Evolutionary conservation across 371 early-diverging fungal species (phyloP), one percentile per base, ranked within the genome.

Genomic region (Mortierella polycephala): DNA sequence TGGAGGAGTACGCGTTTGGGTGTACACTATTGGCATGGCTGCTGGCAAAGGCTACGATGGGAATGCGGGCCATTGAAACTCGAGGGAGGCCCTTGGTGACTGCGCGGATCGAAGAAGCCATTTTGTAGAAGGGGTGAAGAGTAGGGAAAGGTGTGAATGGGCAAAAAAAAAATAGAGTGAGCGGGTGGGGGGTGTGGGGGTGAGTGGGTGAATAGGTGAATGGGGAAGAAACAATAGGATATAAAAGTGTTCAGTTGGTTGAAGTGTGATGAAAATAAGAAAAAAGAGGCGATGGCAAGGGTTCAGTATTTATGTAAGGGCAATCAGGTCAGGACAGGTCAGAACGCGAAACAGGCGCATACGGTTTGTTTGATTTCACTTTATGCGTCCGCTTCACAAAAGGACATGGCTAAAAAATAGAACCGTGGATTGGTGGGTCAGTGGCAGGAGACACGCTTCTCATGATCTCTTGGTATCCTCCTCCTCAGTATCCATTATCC

Each of bases 41-140:
- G 62, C 63, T 71, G 60, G 64, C 64, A 47, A 76, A 60, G 39
- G 64, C 71, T 37, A 63, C 68, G 9, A 76, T 18, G 20, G 76
- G 76, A 41, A 76, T 64, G 39, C 76, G 76, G 23, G 67, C 49
- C 71, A 76, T 76, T 5, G 76, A 63, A 60, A 76, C 58, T 20
- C 71, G 45, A 6, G 76, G 71, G 16, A 76, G 64, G 30, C 47
- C 61, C 65, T 49, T 67, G 55, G 60, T 51, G 41, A 56, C 44
- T 18, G 64, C 20, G 57, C 75, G 75, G 46, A 75, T 62, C 42
- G 74, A 67, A 3, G 60, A 53, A 14, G 63, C 63, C 68, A 67
- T 74, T 13, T n/a, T 58, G 44, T n/a, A n/a, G n/a, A n/a, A n/a
- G n/a, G n/a, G n/a, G n/a, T n/a, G n/a, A n/a, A n/a, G n/a, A n/a